Evolutionary conservation across 768 basidiomycete genomes (phyloP).

Genomic region (Termitomyces sp.): DNA sequence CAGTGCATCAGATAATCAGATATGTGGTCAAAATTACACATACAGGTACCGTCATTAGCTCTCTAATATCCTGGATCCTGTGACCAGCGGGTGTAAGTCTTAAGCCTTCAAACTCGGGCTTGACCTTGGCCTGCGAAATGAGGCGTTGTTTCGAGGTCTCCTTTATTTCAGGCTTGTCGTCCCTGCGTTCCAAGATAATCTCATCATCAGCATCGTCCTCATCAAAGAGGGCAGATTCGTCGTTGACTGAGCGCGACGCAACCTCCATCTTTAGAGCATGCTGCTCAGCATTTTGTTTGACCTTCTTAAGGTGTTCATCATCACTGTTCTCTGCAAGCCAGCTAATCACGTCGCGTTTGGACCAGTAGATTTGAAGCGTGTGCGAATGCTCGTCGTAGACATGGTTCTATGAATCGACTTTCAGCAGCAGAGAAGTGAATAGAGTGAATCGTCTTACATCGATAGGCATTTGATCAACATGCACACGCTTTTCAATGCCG

Average conservation of each 20-base stretch:
- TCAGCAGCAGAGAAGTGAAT: conserved; percentile 14
- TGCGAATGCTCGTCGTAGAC: conserved; percentile 95
- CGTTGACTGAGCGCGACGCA: conserved; percentile 77
- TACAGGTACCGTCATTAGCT: conserved; percentile 92
- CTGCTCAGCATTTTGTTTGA: conserved; percentile 89
- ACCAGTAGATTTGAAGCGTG: conserved; percentile 95
- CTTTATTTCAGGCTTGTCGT: conserved; percentile 28
- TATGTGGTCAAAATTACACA: conserved; percentile 32
- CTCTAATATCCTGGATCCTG: conserved; percentile 91
- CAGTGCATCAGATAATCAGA: conserved; percentile 7
- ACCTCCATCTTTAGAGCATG: conserved; percentile 92
- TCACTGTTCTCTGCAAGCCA: conserved; percentile 96
- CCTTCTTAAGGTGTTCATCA: conserved; percentile 93
- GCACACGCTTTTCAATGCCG: conserved; percentile 98
- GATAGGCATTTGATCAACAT: conserved; percentile 98
- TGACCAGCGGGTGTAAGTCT: conserved; percentile 74
- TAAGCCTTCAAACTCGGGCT: conserved; percentile 83
- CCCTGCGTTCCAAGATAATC: conserved; percentile 39
- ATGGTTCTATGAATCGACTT: conserved; percentile 61
- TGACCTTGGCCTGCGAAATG: conserved; percentile 70
- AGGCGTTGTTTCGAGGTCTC: conserved; percentile 76
- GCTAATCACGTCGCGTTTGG: conserved; percentile 86
- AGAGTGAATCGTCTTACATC: conserved; percentile 53
- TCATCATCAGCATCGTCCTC: conserved; percentile 84
- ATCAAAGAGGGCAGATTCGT: conserved; percentile 86